Percentiles rank a stretch among this genome's conserved stretches.
These are phyloP conservation scores for Lactuca sativa DNA, from an alignment of 129 eudicot species.

Conservation along the genomic window DNA sequence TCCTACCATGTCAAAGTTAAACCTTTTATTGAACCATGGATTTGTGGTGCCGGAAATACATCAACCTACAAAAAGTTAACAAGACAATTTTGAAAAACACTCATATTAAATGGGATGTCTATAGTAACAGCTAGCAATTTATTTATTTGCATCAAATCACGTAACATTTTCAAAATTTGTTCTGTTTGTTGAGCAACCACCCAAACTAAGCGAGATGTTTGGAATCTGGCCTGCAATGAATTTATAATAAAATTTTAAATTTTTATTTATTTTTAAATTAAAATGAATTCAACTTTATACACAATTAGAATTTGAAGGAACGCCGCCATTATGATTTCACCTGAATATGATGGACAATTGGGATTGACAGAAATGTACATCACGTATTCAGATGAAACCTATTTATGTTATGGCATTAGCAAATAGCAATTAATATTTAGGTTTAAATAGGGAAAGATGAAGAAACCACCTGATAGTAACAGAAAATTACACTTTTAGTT, in stretches of 20 bases:
- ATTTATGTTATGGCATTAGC: no score
- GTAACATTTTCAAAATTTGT: no score
- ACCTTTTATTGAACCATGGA: conserved; percentile 50
- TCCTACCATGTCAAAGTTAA: conserved; percentile 67
- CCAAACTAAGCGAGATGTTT: no score
- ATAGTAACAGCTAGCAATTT: neutral
- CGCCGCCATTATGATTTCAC: conserved; percentile 4
- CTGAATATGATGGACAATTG: neutral
- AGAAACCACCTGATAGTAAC: no score
- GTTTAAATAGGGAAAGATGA: conserved; percentile 3
- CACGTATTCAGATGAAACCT: no score
- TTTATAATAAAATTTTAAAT: no score
- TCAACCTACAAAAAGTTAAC: conserved; percentile 63
- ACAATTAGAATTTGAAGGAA: no score
- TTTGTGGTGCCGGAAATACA: conserved; percentile 75
- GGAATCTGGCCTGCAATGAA: no score
- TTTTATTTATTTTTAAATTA: no score
- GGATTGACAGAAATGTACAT: neutral
- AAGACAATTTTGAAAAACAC: neutral
- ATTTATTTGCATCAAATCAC: neutral
- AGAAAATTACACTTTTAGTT: no score
- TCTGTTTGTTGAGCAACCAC: no score
- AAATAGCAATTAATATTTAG: neutral
- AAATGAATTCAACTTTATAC: no score
- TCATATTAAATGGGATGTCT: neutral